Base-by-base conservation (phyloP, 139 green algal species). In the Desmodesmus armatus region DNA sequence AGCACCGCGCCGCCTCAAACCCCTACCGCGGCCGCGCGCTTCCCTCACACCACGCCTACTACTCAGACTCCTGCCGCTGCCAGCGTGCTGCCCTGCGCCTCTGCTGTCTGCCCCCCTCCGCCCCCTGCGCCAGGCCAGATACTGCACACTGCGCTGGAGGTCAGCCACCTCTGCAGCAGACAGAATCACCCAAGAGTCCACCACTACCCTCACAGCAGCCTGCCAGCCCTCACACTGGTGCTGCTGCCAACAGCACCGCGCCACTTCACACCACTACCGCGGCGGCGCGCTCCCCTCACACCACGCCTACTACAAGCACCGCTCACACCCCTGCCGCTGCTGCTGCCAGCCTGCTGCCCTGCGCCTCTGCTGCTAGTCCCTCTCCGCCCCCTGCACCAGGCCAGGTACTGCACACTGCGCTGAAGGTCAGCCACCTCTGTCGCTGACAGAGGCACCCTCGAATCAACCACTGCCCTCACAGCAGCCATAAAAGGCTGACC, bases 141-240 rank as follows among this genome's bases (percentile, higher is more conserved):
- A 82, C 37, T 82, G 76, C 76, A 71, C 76, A 60, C 55, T 40
- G 23, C 76, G 76, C 76, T 82, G 76, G 6, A 82, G 31, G 55
- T 82, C 72, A 25, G 11, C 55, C 2, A 27, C 76, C n/a, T 82
- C 76, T 17, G 55, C 40, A 3, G 72, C 55, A 58, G 76, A 3
- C 9, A 82, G 29, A 9, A 9, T 29, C 53, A 29, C 25, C 17
- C 76, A n/a, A n/a, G 25, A 33, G 25, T 58, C 37, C 37, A 33
- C 55, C 6, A 82, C 15, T 6, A 70, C 49, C 55, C 58, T n/a
- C n/a, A n/a, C n/a, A n/a, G n/a, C n/a, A n/a, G n/a, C n/a, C n/a
- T n/a, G n/a, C 47, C 47, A 58, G 47, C 47, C 47, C 47, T 9
- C 47, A 55, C 9, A 9, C 9, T 55, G 47, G 13, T 55, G 47